phyloP scores from a whole-genome alignment of 2,329 filamentous ascomycete species.

The Mycosphaerella sp. region DNA sequence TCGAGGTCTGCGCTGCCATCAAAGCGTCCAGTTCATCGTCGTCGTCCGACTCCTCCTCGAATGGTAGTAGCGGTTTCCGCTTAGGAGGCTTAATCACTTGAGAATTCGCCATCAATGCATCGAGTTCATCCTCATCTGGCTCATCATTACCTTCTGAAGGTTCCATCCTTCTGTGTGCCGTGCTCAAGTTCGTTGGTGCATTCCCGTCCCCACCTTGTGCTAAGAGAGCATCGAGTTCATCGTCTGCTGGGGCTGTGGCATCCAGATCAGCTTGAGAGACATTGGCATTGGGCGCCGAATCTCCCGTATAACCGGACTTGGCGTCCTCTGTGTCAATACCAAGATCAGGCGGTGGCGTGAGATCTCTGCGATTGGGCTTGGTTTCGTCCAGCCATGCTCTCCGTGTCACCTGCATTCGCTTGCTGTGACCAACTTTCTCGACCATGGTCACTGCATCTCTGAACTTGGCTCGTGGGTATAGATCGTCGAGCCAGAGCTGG shows the following conservation, averaged over 20 bases:
- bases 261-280: neutral
- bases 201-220: slow-evolving; percentile 14
- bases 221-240: slow-evolving; percentile 27
- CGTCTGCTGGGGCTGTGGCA: slow-evolving; percentile 17
- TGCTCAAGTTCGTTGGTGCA: neutral
- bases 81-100: neutral
- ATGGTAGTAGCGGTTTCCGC: slow-evolving; percentile 20
- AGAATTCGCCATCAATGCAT: slow-evolving; percentile 2
- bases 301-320: neutral
- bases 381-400: slow-evolving; percentile 77
- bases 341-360: slow-evolving; percentile 9
- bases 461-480: slow-evolving; percentile 93
- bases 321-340: slow-evolving; percentile 18
- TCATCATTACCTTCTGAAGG: slow-evolving; percentile 20
- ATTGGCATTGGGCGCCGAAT: slow-evolving; percentile 1
- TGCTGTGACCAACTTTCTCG: slow-evolving; percentile 86
- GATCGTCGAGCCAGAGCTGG: slow-evolving; percentile 91
- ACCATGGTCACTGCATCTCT: slow-evolving; percentile 83
- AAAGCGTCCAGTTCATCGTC: slow-evolving; percentile 47
- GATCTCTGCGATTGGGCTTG: slow-evolving; percentile 43
- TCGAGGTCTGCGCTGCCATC: slow-evolving; percentile 43
- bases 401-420: slow-evolving; percentile 65
- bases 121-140: slow-evolving; percentile 14
- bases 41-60: slow-evolving; percentile 19
- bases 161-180: slow-evolving; percentile 18